Base-by-base conservation (phyloP, 306 rosid genomes). In the Acacia confusa region DNA sequence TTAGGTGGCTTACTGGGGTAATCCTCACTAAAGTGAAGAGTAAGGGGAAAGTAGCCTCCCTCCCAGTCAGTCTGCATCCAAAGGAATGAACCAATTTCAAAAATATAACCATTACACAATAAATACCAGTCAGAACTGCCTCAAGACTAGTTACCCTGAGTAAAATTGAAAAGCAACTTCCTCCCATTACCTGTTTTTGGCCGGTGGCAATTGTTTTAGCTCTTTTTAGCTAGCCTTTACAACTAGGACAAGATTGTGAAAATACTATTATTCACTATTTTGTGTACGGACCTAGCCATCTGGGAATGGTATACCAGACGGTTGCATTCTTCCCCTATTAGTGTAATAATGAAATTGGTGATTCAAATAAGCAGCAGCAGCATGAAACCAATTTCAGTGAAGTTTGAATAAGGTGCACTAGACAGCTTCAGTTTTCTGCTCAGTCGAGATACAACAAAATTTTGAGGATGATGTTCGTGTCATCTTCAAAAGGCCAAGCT, bases 1-100 rank as follows among this genome's bases (percentile, higher is more conserved):
- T 82, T 81, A 20, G 79, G 84, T 9, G 84, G 84, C 44, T 81
- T 74, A 48, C 83, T 79, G 17, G 83, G 83, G 48, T 79, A 79
- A 36, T 78, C 81, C 43, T 78, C 81, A 34, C 74, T 45, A 22
- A 78, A 78, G 65, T 66, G 53, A 38, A 82, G 70, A 2, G 81
- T 55, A 40, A 75, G 65, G 16, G 85, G 81, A 36, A 17, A 82
- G 72, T 57, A 76, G 57, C 81, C 81, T 25, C 81, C 85, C 38
- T 82, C 85, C 85, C 85, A 82, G 32, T 76, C 77, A 68, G 76
- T 81, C 80, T 67, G 80, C 76, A 72, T 17, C 63, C 53, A 72
- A 28, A 47, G n/a, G 44, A 72, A 72, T 47, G 27, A 72, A 48
- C 19, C 76, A 50, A 48, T 9, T 24, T 38, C 0, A 45, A 24